Conservation (phyloP, 495 filamentous ascomycete genomes). For the Aspergillus steynii region DNA sequence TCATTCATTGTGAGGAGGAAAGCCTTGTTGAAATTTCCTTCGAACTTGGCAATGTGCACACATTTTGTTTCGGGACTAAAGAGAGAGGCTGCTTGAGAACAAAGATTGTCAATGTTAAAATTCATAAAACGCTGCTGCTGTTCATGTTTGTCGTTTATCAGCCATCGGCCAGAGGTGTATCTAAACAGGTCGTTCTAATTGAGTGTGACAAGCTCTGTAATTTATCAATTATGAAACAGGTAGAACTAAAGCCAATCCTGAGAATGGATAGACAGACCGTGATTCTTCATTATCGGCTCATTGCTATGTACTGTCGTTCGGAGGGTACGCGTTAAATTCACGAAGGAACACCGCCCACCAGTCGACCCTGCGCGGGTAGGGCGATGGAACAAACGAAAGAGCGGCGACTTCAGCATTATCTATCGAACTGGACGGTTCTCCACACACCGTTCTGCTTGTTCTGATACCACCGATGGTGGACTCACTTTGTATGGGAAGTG, state of each 20-base stretch:
- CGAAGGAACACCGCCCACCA: no score
- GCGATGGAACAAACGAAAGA: no score
- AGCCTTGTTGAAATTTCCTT: conserved; percentile 42
- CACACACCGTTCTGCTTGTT: no score
- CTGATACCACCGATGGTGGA: no score
- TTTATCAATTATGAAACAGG: background rate
- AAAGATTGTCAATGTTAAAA: conserved; percentile 33
- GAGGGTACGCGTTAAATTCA: no score
- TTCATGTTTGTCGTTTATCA: conserved; percentile 28
- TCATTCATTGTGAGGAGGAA: conserved; percentile 39
- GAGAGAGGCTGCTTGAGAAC: conserved; percentile 23
- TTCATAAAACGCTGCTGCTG: conserved; percentile 27
- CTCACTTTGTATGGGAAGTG: no score
- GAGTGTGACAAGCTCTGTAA: background rate
- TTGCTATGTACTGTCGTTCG: no score
- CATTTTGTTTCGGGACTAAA: conserved; percentile 24
- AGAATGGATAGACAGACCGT: background rate
- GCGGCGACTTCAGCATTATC: no score
- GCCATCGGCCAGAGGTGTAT: conserved; percentile 30
- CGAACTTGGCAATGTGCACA: conserved; percentile 28
- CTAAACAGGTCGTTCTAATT: conserved; percentile 13
- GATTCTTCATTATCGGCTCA: background rate
- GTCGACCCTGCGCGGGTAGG: no score
- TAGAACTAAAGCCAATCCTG: background rate
- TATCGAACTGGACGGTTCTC: no score